A percentile compares a stretch with the other conserved stretches of the same genome.
These are phyloP conservation scores for Terana coerulea DNA, from an alignment of 768 basidiomycete genomes.

Conservation along the genomic window DNA sequence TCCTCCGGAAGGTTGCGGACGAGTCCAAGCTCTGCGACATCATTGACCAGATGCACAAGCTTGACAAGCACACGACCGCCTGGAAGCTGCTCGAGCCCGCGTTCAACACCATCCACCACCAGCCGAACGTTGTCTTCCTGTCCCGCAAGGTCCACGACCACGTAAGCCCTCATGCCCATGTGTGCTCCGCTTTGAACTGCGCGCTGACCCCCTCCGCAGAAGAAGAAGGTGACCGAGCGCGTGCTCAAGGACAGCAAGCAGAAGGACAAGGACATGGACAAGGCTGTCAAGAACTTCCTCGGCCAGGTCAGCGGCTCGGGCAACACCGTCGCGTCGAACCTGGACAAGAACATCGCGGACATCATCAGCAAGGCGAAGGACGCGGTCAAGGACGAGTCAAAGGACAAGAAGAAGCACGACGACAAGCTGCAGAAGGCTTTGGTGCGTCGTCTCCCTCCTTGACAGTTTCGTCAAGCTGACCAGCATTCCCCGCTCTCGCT, in stretches of 20 bases:
- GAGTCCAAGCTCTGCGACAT: background rate
- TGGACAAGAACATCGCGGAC: background rate
- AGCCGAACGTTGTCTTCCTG: background rate
- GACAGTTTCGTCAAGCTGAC: no score
- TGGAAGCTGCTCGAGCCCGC: background rate
- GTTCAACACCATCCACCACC: background rate
- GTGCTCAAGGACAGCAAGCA: background rate
- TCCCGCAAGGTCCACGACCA: background rate
- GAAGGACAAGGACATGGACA: background rate
- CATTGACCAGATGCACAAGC: background rate
- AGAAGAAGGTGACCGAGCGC: background rate
- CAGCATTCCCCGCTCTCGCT: background rate
- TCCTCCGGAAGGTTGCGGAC: background rate
- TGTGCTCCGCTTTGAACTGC: background rate
- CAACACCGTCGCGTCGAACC: background rate
- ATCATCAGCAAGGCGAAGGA: background rate
- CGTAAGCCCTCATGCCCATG: background rate
- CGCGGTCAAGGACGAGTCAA: background rate
- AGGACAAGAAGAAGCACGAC: background rate
- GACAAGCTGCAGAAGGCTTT: constrained; percentile 1
- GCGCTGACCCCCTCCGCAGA: background rate
- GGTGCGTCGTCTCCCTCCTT: background rate
- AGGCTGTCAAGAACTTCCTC: background rate
- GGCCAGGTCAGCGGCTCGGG: background rate
- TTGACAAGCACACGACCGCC: background rate